Base-by-base conservation (phyloP, 1,284 basidiomycete genomes). In the Microbotryum silenes-acaulis region DNA sequence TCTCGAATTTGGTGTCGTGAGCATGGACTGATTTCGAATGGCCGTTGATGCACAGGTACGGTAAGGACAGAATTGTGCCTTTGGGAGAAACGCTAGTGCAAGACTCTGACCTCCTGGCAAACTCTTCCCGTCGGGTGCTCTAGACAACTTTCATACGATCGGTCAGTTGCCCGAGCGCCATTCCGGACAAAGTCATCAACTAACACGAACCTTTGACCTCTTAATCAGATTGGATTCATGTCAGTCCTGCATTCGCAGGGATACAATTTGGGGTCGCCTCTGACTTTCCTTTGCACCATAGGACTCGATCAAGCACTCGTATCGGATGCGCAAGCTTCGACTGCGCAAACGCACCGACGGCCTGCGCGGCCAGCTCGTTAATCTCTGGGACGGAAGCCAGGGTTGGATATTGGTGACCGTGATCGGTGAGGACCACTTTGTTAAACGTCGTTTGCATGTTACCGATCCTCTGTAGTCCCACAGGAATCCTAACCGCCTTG, bases 341-440 rank as follows among this genome's bases (percentile, higher is more conserved):
- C 61, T 56, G 10, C 63, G 58, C 33, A 60, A 58, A 29, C 54
- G 31, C 14, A 63, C 73, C 33, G 63, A 63, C 2, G 76, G 76
- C 0, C 25, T 87, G 31, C 83, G 89, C 20, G 89, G 91, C 1
- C 80, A 80, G 50, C 66, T 89, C 44, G 78, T 80, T n/a, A 83
- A 89, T 55, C 77, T 80, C 7, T 79, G 87, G 72, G 94, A 98
- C 77, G 85, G 88, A 62, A 83, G 84, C 68, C 81, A 92, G 62
- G 90, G 90, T 10, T 97, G 94, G 93, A 74, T 96, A 57, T 84
- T 94, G 49, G 91, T 94, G 54, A 90, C 89, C 2, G 80, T 94
- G 55, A 74, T 80, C 37, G 77, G 76, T 67, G 46, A 48, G 71
- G 61, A 33, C 18, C 20, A 23, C 45, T 31, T 42, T 20, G 18